Evolutionary conservation across 179 eudicot species (phyloP).

Genomic region (Corrigiola litoralis): DNA sequence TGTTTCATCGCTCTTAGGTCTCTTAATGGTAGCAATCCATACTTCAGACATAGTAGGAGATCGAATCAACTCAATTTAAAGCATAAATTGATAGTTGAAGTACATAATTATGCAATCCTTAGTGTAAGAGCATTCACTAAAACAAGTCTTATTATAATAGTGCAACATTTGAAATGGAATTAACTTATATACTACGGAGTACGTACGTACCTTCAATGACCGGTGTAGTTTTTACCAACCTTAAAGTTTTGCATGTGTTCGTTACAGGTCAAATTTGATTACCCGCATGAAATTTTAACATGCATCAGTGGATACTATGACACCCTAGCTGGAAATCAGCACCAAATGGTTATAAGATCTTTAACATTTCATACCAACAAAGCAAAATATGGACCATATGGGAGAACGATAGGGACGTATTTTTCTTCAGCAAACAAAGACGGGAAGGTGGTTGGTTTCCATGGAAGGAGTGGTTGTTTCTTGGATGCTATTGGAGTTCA

Average conservation of each 20-base stretch:
- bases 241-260: not conserved
- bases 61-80: too few relatives aligned
- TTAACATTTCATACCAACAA: conserved; percentile 34
- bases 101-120: too few relatives aligned
- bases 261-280: conserved; percentile 34
- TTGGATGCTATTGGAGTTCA: conserved; percentile 41
- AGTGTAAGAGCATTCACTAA: too few relatives aligned
- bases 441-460: conserved; percentile 37
- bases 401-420: conserved; percentile 25
- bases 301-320: conserved; percentile 35
- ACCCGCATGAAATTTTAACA: conserved; percentile 32
- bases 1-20: not conserved
- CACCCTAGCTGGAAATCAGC: conserved; percentile 18
- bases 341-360: conserved; percentile 26
- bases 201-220: not conserved
- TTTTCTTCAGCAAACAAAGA: conserved; percentile 25
- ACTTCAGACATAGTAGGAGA: too few relatives aligned
- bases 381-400: conserved; percentile 40
- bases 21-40: not conserved
- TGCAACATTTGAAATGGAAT: too few relatives aligned
- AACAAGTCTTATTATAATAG: too few relatives aligned
- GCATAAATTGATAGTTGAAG: too few relatives aligned
- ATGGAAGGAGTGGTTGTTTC: conserved; percentile 36
- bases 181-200: not conserved
- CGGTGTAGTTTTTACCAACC: not conserved